phyloP scores from a whole-genome alignment of 2,329 filamentous ascomycete genomes.

The Thielaviopsis populi region DNA sequence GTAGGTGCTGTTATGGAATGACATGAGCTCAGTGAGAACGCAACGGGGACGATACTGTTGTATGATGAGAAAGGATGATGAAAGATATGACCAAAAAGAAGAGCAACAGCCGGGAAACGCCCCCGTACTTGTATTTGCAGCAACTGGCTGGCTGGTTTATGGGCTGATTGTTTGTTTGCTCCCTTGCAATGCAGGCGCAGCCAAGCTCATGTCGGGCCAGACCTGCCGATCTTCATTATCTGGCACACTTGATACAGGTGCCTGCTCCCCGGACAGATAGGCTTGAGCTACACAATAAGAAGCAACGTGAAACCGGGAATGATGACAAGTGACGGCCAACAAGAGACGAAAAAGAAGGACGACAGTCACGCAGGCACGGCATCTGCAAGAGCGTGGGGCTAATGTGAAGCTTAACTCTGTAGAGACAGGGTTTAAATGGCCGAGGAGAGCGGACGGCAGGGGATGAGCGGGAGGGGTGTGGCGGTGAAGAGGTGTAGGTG shows the following conservation, averaged over 20 bases:
- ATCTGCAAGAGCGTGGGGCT: not conserved
- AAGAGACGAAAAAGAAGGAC: slow-evolving; percentile 1
- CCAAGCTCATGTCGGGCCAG: not conserved
- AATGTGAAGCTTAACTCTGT: not conserved
- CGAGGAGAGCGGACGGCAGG: not conserved
- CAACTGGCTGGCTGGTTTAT: not conserved
- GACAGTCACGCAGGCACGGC: not conserved
- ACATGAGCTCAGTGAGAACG: not conserved
- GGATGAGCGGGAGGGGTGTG: not conserved
- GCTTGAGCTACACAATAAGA: not conserved
- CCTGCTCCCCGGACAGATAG: not conserved
- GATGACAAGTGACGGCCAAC: not conserved
- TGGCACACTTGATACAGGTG: not conserved
- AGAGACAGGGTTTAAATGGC: not conserved
- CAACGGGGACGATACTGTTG: not conserved
- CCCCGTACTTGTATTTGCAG: not conserved
- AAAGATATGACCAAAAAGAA: not conserved
- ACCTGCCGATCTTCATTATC: not conserved
- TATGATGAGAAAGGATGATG: not conserved
- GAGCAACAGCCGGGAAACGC: not conserved
- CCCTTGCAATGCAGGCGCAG: not conserved
- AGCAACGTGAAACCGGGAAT: not conserved
- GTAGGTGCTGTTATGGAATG: not conserved
- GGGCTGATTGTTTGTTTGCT: not conserved
- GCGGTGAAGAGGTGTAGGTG: not conserved